phyloP scores from a whole-genome alignment of 2,329 filamentous ascomycete genomes.

The Trichoderma atroviride region DNA sequence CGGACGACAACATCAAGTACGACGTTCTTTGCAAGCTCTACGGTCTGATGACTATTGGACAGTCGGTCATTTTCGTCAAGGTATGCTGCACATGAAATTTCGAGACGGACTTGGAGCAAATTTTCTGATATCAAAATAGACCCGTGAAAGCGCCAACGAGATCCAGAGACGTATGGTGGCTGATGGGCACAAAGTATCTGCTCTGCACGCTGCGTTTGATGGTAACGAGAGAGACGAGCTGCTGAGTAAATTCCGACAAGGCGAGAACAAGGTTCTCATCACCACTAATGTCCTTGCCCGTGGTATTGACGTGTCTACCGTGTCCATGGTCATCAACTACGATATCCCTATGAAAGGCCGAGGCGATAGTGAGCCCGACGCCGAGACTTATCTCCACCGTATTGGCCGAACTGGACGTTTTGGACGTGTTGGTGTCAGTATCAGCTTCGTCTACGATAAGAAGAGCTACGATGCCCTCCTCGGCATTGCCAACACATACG shows the following conservation, averaged over 20 bases:
- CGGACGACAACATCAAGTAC: constrained; percentile 81
- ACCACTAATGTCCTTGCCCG: constrained; percentile 96
- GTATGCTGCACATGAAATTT: constrained; percentile 46
- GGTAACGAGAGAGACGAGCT: constrained; percentile 80
- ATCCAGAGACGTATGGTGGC: constrained; percentile 84
- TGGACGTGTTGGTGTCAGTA: constrained; percentile 91
- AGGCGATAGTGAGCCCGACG: constrained; percentile 81
- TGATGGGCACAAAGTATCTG: constrained; percentile 90
- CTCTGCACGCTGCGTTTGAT: constrained; percentile 85
- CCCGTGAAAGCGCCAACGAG: constrained; percentile 78
- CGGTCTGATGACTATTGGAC: constrained; percentile 92
- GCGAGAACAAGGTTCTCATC: constrained; percentile 92
- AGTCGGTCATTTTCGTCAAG: constrained; percentile 97
- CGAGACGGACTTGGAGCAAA: neutral
- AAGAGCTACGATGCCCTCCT: constrained; percentile 78
- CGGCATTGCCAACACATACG: constrained; percentile 78
- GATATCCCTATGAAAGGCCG: constrained; percentile 76
- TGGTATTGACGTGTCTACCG: constrained; percentile 87
- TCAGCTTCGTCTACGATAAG: constrained; percentile 90
- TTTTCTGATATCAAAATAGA: constrained; percentile 53
- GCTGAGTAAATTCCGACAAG: constrained; percentile 82
- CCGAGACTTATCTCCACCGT: constrained; percentile 95
- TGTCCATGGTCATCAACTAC: constrained; percentile 99
- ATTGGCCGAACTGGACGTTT: constrained; percentile 97
- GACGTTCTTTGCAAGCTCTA: constrained; percentile 89